Percentiles rank a stretch among this genome's conserved stretches.
Evolutionary conservation across 2,329 filamentous ascomycete genomes (phyloP).

Genomic region (Trichoderma sp.): DNA sequence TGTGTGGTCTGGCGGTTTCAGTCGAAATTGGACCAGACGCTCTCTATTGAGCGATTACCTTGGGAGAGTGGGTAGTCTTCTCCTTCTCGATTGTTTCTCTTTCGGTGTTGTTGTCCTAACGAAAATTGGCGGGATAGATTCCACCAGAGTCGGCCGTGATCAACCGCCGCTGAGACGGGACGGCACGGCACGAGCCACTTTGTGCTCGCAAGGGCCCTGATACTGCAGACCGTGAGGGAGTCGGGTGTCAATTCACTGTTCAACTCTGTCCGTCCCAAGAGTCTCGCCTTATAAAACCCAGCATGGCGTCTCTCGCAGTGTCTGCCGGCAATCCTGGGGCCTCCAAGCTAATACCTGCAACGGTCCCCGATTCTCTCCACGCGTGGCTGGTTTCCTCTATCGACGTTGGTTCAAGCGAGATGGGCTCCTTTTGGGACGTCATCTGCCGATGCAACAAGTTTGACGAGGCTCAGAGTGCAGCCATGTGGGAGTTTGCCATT

Average conservation of each 20-base stretch:
- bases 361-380: slow-evolving; percentile 10
- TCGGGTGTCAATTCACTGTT: neutral
- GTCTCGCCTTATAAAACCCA: neutral
- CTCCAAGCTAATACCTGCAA: slow-evolving; percentile 5
- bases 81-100: neutral
- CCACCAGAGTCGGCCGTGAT: neutral
- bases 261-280: neutral
- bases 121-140: neutral
- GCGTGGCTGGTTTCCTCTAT: slow-evolving; percentile 18
- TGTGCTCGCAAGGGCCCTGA: neutral
- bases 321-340: neutral
- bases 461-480: slow-evolving; percentile 28
- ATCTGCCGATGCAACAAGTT: slow-evolving; percentile 37
- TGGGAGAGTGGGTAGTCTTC: neutral
- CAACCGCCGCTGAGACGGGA: slow-evolving; percentile 4
- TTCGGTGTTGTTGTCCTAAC: neutral
- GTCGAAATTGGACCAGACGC: neutral
- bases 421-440: slow-evolving; percentile 32
- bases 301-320: slow-evolving; percentile 25
- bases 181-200: slow-evolving; percentile 13
- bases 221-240: neutral
- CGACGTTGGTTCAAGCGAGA: neutral
- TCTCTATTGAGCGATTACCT: neutral
- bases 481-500: slow-evolving; percentile 35
- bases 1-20: neutral